Percentiles rank a stretch among this genome's conserved stretches.
phyloP scores from a whole-genome alignment of 352 stramenopile genomes.

The Phytophthora megakarya region DNA sequence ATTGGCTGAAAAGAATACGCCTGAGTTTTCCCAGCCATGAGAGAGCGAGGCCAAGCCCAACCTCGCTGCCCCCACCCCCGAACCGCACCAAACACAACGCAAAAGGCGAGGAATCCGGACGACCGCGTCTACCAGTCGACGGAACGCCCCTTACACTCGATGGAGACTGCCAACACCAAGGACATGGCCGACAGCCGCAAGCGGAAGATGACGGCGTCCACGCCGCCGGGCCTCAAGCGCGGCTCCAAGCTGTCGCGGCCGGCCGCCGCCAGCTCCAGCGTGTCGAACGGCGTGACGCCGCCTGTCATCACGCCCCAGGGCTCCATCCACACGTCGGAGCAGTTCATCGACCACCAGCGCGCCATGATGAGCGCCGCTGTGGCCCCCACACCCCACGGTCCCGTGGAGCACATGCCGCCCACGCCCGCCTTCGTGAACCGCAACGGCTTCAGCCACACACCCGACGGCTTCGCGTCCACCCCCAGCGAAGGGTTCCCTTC shows the following conservation, averaged over 20 bases:
- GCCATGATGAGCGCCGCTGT: conserved; percentile 74
- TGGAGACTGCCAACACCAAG: conserved; percentile 36
- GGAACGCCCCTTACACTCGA: conserved; percentile 32
- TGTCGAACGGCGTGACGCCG: conserved; percentile 47
- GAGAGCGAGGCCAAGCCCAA: conserved; percentile 34
- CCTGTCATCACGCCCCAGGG: conserved; percentile 45
- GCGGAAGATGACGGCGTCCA: conserved; percentile 70
- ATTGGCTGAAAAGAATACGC: conserved; percentile 28
- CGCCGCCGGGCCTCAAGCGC: conserved; percentile 47
- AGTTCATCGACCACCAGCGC: conserved; percentile 81
- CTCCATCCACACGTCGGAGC: conserved; percentile 62
- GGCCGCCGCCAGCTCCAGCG: conserved; percentile 24
- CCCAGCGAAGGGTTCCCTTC: conserved; percentile 48
- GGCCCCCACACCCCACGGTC: conserved; percentile 80
- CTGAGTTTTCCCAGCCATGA: conserved; percentile 33
- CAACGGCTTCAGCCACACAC: conserved; percentile 63
- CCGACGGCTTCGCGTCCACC: conserved; percentile 72
- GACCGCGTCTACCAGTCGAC: too few relatives aligned
- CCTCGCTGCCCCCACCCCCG: conserved; percentile 5
- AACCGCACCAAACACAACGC: conserved; percentile 37
- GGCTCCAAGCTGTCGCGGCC: conserved; percentile 59
- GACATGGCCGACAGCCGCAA: conserved; percentile 63
- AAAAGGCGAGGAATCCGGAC: conserved; percentile 35
- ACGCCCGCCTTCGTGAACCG: conserved; percentile 80
- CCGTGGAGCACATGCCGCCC: conserved; percentile 79